Base-by-base conservation (phyloP, 1,284 basidiomycete species). In the Tremellales sp. region DNA sequence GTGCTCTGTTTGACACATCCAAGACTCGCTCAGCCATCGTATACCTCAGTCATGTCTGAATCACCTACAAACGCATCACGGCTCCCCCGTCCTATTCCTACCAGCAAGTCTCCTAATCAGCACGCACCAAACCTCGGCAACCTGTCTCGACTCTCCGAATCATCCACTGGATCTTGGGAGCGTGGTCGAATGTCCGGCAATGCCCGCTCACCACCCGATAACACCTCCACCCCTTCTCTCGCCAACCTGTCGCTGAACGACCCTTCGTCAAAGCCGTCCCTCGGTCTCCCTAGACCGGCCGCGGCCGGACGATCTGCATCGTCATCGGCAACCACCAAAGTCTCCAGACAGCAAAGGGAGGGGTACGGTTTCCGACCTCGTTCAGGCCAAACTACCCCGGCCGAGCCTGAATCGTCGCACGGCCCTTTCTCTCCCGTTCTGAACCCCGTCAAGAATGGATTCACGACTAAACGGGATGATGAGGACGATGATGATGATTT, bases 341-440 rank as follows among this genome's bases (percentile, higher is more conserved):
- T n/a, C 33, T 17, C 39, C 4, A 15, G 57, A 17, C 52, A 53
- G 29, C 56, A 58, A 17, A 80, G 78, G 49, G 87, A 89, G 49
- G 87, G 86, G 46, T 89, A 89, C 72, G 87, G 87, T 50, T 89
- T 89, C 74, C 81, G 86, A 22, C 77, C 81, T 7, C 68, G 79
- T 36, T 86, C 85, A 23, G 85, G 84, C 3, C 68, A 80, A 31
- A 79, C 81, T 17, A 86, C 85, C 2, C 85, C 68, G 2, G 56
- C 21, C 21, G 39, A 40, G 5, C n/a, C n/a, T n/a, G 21, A 40
- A 23, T 12, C 12, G 13, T n/a, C 4, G 4, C 23, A 21, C 15
- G 19, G 21, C 12, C 23, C 39, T 23, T 40, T 40, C 21, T 40
- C 39, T 5, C 23, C 39, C 19, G 13, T 40, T 23, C 13, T 24